These are phyloP conservation scores for Akanthomyces uredinophilus DNA, from an alignment of 2,329 filamentous ascomycete genomes.

Conservation along the genomic window DNA sequence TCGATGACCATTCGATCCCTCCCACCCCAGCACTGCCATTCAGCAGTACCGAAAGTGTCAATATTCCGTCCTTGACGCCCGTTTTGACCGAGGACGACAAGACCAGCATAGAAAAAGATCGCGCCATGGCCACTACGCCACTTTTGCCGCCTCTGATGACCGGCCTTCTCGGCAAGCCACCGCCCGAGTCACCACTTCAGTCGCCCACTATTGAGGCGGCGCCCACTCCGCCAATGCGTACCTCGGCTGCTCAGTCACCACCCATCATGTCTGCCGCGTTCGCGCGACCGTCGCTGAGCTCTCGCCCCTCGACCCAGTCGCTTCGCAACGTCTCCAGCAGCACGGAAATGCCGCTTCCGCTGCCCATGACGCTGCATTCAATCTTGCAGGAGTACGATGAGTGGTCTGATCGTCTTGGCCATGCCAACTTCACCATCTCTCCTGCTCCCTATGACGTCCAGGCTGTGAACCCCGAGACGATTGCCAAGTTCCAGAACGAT, in stretches of 20 bases:
- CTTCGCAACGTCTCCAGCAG: constrained; percentile 61
- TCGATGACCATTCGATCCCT: constrained; percentile 49
- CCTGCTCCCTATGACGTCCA: constrained; percentile 75
- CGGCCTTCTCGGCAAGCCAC: constrained; percentile 48
- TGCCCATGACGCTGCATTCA: constrained; percentile 45
- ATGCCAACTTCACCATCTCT: constrained; percentile 87
- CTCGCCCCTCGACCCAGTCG: constrained; percentile 71
- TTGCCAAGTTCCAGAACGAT: constrained; percentile 64
- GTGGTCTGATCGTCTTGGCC: constrained; percentile 81
- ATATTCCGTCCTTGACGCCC: constrained; percentile 33
- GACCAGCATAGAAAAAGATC: constrained; percentile 52
- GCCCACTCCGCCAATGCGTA: constrained; percentile 37
- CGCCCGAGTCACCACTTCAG: constrained; percentile 74
- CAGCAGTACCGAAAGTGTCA: constrained; percentile 53
- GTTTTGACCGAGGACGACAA: constrained; percentile 42
- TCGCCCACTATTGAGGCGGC: constrained; percentile 69
- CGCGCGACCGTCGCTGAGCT: constrained; percentile 61
- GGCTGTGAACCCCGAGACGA: constrained; percentile 49
- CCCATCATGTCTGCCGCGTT: constrained; percentile 22
- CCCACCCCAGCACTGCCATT: constrained; percentile 61
- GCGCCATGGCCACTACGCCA: constrained; percentile 68
- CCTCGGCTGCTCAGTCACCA: constrained; percentile 45
- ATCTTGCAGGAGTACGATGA: constrained; percentile 68
- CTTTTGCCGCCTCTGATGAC: constrained; percentile 77
- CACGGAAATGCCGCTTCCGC: constrained; percentile 43